Conservation (phyloP, 805 yeast species). For the Wickerhamiella allomyrinae region DNA sequence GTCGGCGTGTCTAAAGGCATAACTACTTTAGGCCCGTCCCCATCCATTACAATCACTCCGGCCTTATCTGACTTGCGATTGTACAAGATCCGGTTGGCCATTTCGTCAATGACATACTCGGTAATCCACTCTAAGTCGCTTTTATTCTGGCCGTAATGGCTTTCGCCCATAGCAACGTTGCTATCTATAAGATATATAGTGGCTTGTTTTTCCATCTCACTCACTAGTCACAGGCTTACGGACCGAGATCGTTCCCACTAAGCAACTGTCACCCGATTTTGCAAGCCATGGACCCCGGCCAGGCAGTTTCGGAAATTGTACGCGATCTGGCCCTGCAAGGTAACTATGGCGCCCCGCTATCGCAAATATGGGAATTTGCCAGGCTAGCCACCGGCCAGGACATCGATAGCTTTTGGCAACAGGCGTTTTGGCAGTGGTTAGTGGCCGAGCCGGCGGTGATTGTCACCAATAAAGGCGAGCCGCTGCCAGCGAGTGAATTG, state of each 20-base stretch:
- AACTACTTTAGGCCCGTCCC: background rate
- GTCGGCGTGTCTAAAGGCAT: background rate
- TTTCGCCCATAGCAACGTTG: background rate
- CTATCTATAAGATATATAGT: conserved; percentile 1
- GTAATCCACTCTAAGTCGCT: background rate
- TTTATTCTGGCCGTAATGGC: background rate
- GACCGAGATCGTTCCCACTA: background rate
- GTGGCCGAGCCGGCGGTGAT: conserved; percentile 6
- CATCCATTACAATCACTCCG: conserved; percentile 2
- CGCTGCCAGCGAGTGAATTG: background rate
- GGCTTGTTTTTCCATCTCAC: conserved; percentile 4
- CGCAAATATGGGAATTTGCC: conserved; percentile 8
- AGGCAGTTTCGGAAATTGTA: conserved; percentile 7
- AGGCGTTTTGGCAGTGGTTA: conserved; percentile 14
- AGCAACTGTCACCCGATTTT: background rate
- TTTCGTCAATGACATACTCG: conserved; percentile 1
- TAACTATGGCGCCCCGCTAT: conserved; percentile 7
- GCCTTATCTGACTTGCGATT: conserved; percentile 8
- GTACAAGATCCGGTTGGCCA: conserved; percentile 7
- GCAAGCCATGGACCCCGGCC: conserved; percentile 14
- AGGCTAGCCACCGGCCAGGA: conserved; percentile 1
- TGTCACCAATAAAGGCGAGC: conserved; percentile 3
- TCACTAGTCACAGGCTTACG: background rate
- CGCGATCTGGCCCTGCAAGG: conserved; percentile 14
- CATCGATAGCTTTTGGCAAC: conserved; percentile 9